Evolutionary conservation across 1,139 yeast species (phyloP), one percentile per base, ranked within the genome.

Genomic region (Hansenula sp.): DNA sequence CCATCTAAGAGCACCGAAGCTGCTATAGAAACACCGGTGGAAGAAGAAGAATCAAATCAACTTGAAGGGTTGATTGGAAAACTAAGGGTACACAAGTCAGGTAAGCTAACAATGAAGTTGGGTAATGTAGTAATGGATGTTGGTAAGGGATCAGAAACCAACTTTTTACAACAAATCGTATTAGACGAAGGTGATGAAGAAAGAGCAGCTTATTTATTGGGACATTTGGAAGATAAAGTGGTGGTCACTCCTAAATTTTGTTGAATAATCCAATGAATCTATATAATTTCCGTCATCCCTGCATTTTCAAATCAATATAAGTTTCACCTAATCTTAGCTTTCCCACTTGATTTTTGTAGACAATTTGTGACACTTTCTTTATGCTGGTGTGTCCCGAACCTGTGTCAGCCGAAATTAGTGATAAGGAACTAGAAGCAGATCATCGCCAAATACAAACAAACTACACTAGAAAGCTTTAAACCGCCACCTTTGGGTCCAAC

Each of bases 161-260:
- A 77, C n/a, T 84, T 88, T 54, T 65, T 85, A 38, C 96, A 90
- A 60, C 93, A 88, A 52, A 70, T 88, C 21, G 81, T 84, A n/a
- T 56, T 88, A 28, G 79, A 81, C 40, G 54, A 61, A 30, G 70
- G 67, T 16, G 71, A 72, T 34, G 72, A 18, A 1, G 72, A 68
- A 29, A 67, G 69, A 38, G 66, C 71, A 27, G 72, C 83, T 10
- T 70, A 71, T 45, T 70, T 83, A 19, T 61, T 88, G 44, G 96
- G 96, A 7, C 77, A 74, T 43, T 69, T 86, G 0, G 71, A 74
- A 24, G 67, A 66, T 11, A 66, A 65, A 50, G 51, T 65, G 12
- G 70, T 73, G 3, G 71, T 68, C 2, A 70, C 71, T 9, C 78
- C 79, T n/a, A 61, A 60, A 45, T 55, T 70, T 40, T 58, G 41